A percentile compares a stretch with the other conserved stretches of the same genome.
Conservation (phyloP, 768 basidiomycete species). For the Sarcodon aspratus region DNA sequence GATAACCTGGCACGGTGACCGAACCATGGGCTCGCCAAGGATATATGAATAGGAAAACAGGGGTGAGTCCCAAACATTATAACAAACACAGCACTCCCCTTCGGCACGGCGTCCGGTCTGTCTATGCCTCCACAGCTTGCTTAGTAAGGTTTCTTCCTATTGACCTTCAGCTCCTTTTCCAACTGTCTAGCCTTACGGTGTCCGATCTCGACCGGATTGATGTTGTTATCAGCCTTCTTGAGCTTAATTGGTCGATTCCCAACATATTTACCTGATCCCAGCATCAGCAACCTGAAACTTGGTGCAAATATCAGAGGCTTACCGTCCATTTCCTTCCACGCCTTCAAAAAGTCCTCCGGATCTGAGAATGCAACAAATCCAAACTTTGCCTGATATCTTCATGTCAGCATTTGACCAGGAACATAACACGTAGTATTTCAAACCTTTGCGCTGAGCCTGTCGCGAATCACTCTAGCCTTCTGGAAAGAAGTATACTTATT, state of each 20-base stretch:
- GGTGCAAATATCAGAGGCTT: slow-evolving; percentile 13
- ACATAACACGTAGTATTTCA: slow-evolving; percentile 4
- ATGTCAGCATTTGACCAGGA: background rate
- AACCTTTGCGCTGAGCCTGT: slow-evolving; percentile 89
- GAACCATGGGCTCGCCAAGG: slow-evolving; percentile 10
- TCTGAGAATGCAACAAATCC: slow-evolving; percentile 98
- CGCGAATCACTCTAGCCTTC: slow-evolving; percentile 92
- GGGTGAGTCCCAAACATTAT: slow-evolving; percentile 3
- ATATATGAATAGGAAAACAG: slow-evolving; percentile 3
- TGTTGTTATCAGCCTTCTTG: slow-evolving; percentile 86
- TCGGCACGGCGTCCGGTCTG: no score
- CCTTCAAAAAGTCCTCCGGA: slow-evolving; percentile 95
- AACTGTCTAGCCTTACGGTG: slow-evolving; percentile 85
- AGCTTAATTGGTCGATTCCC: slow-evolving; percentile 96
- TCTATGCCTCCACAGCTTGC: no score
- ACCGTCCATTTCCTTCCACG: slow-evolving; percentile 99
- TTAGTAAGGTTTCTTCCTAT: slow-evolving; percentile 71
- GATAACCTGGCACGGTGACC: no score
- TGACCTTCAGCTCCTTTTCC: slow-evolving; percentile 88
- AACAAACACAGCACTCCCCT: no score
- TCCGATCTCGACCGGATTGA: slow-evolving; percentile 88
- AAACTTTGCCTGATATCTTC: slow-evolving; percentile 65
- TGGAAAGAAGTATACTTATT: slow-evolving; percentile 87
- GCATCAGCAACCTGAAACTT: background rate
- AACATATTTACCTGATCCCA: slow-evolving; percentile 78